These are phyloP conservation scores for Didymella segeticola DNA, from an alignment of 2,329 filamentous ascomycete species.

Conservation along the genomic window DNA sequence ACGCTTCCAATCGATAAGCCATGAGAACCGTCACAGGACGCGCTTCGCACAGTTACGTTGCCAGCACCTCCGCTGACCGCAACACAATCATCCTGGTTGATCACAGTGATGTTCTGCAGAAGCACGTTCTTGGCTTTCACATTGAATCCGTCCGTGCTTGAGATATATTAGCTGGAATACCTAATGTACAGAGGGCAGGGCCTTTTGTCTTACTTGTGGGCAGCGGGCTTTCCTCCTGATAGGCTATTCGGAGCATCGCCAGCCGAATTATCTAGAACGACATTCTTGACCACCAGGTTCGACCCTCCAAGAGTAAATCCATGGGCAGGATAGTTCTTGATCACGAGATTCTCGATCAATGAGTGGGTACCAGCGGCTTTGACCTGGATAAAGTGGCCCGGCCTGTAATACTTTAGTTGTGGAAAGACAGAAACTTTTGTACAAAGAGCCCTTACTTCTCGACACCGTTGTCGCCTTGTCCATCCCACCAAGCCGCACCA, in stretches of 20 bases:
- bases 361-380: conserved; percentile 64
- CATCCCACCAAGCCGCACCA: conserved; percentile 53
- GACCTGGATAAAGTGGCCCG: conserved; percentile 20
- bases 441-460: conserved; percentile 39
- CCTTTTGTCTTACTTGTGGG: background rate
- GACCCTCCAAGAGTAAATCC: conserved; percentile 56
- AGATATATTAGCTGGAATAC: conserved; percentile 18
- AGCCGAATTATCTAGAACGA: conserved; percentile 65
- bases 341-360: conserved; percentile 59
- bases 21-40: conserved; percentile 61
- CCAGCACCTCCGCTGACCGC: conserved; percentile 62
- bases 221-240: background rate
- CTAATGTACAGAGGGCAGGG: background rate
- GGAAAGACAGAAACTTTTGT: background rate
- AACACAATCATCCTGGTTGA: conserved; percentile 67
- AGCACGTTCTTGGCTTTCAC: conserved; percentile 56
- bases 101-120: conserved; percentile 59
- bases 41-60: conserved; percentile 46
- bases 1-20: conserved; percentile 66
- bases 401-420: background rate
- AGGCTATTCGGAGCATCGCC: conserved; percentile 51
- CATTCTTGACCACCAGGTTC: conserved; percentile 54
- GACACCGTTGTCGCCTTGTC: conserved; percentile 56
- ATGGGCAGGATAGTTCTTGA: conserved; percentile 63
- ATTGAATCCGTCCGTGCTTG: conserved; percentile 66